Conservation (phyloP, 2,329 filamentous ascomycete genomes). For the Alternaria incomplexa region DNA sequence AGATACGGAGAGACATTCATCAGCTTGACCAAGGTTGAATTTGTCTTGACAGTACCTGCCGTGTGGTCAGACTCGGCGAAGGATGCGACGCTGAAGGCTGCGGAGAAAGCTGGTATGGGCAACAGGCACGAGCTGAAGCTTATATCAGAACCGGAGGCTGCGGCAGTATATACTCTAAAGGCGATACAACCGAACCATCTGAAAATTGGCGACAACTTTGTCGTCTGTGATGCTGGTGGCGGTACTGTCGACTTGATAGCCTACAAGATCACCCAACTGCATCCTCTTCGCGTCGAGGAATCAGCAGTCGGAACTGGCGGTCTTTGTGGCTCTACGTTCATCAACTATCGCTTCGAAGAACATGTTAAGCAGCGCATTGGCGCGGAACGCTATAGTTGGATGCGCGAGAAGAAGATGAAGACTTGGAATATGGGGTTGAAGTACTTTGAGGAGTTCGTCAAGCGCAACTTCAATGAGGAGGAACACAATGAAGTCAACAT, state of each 20-base stretch:
- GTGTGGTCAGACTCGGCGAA: constrained; percentile 89
- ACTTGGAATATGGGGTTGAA: constrained; percentile 75
- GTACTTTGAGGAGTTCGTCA: constrained; percentile 86
- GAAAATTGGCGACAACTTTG: constrained; percentile 67
- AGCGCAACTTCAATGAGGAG: constrained; percentile 81
- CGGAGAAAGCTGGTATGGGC: constrained; percentile 80
- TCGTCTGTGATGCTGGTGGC: constrained; percentile 62
- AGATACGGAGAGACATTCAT: constrained; percentile 82
- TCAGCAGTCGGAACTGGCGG: constrained; percentile 80
- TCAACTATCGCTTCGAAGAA: constrained; percentile 83
- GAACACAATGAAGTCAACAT: constrained; percentile 79
- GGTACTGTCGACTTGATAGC: constrained; percentile 60
- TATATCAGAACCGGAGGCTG: constrained; percentile 80
- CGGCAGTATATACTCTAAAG: constrained; percentile 79
- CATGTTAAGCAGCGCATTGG: constrained; percentile 74
- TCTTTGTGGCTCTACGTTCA: constrained; percentile 77
- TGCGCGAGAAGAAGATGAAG: constrained; percentile 78
- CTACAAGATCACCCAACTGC: constrained; percentile 77
- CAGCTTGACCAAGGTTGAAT: constrained; percentile 75
- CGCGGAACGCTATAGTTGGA: constrained; percentile 70
- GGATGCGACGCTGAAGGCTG: constrained; percentile 78
- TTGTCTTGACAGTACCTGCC: constrained; percentile 76
- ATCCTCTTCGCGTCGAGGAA: constrained; percentile 75
- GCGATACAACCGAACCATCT: constrained; percentile 78
- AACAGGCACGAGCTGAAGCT: constrained; percentile 72